Evolutionary conservation across 2,329 filamentous ascomycete genomes (phyloP).

Genomic region (Fusarium graminum): DNA sequence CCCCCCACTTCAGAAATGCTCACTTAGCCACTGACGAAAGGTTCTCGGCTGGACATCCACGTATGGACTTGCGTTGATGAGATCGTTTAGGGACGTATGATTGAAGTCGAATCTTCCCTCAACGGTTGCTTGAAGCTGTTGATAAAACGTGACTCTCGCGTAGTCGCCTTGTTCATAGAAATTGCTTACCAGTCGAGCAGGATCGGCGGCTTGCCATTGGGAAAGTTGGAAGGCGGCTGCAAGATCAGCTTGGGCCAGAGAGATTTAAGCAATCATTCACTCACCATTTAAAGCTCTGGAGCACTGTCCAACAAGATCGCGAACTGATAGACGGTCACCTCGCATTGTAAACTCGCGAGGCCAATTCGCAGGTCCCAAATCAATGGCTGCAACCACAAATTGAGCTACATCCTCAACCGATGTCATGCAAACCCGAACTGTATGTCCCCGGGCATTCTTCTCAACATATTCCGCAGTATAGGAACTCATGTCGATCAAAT

Average conservation of each 20-base stretch:
- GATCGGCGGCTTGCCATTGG: slow-evolving; percentile 57
- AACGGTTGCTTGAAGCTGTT: slow-evolving; percentile 75
- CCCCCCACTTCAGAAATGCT: slow-evolving; percentile 7
- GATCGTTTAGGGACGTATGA: slow-evolving; percentile 70
- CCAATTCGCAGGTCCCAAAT: slow-evolving; percentile 72
- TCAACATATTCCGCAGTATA: slow-evolving; percentile 72
- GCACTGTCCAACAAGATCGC: slow-evolving; percentile 67
- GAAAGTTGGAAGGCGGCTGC: slow-evolving; percentile 58
- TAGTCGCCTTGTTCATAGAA: slow-evolving; percentile 63
- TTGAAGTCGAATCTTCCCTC: slow-evolving; percentile 76
- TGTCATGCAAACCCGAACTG: slow-evolving; percentile 73
- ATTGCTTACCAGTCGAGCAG: slow-evolving; percentile 57
- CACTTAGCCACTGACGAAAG: slow-evolving; percentile 67
- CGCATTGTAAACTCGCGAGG: slow-evolving; percentile 76
- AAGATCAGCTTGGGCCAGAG: slow-evolving; percentile 34
- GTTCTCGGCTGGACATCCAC: slow-evolving; percentile 62
- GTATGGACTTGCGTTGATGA: slow-evolving; percentile 54
- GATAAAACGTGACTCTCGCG: slow-evolving; percentile 65
- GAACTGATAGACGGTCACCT: slow-evolving; percentile 73
- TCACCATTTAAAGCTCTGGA: slow-evolving; percentile 64
- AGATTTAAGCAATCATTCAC: background rate
- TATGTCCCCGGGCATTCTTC: slow-evolving; percentile 62
- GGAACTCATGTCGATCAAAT: slow-evolving; percentile 71
- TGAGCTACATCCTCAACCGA: slow-evolving; percentile 76
- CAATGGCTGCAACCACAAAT: slow-evolving; percentile 78